Base-by-base conservation (phyloP, 192 early-diverging fungal genomes). In the Cladochytrium replicatum region DNA sequence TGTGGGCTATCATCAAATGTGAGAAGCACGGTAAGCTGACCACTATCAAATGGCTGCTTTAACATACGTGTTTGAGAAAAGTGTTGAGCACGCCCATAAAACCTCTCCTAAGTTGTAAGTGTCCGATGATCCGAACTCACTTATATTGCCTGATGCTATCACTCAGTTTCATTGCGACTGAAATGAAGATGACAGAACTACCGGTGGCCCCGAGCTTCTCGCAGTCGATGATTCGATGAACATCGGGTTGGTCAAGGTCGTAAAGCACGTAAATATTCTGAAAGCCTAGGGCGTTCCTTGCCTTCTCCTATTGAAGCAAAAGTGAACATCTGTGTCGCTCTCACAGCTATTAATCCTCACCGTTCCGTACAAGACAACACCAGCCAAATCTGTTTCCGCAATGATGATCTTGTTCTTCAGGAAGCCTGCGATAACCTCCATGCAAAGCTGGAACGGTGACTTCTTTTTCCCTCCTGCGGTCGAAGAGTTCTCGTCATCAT, bases 41-140 rank as follows among this genome's bases (percentile, higher is more conserved):
- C n/a, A n/a, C n/a, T n/a, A n/a, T n/a, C n/a, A n/a, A n/a, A n/a
- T n/a, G n/a, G n/a, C n/a, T n/a, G n/a, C n/a, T n/a, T n/a, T n/a
- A n/a, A n/a, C 69, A 44, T 69, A 80, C 79, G 48, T 67, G 44
- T 64, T 53, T 17, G 74, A 60, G 52, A 85, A 83, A 21, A 83
- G 37, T n/a, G 61, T 72, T 29, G 69, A 68, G 29, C 71, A 73
- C 0, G 66, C 67, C 74, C 73, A 84, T 19, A 89, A 72, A 0
- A 83, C 73, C 38, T 89, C 72, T 6, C 66, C 63, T 2, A 87
- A 51, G 4, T 72, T 64, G 46, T 67, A 78, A 30, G 70, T 63
- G 30, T 66, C 71, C 32, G 71, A 46, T 8, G 63, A 41, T n/a
- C 65, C 72, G 29, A 78, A 43, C 29, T 63, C 53, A 32, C 55